A percentile compares a stretch with the other conserved stretches of the same genome.
phyloP scores from a whole-genome alignment of 306 rosid species.

The Crataegus laevigata region DNA sequence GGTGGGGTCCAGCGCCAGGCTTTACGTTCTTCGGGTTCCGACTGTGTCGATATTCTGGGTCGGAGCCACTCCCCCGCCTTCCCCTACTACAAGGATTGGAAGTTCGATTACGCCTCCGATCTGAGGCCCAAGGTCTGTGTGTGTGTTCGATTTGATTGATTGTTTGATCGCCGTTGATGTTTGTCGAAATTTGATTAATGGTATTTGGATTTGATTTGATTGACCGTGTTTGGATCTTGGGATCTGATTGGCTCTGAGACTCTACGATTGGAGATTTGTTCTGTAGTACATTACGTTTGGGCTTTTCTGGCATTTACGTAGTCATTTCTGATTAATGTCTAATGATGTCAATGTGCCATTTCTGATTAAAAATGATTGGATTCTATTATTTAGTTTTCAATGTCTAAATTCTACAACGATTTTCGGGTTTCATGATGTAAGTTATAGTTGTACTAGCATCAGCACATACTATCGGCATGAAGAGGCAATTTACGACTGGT shows the following conservation, averaged over 20 bases:
- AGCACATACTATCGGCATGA: not conserved
- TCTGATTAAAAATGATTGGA: not conserved
- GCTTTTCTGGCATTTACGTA: not conserved
- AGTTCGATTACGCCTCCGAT: slow-evolving; percentile 44
- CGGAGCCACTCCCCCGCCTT: slow-evolving; percentile 46
- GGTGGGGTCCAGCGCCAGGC: slow-evolving; percentile 12
- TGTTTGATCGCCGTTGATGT: not conserved
- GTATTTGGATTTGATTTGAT: not conserved
- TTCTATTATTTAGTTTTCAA: not conserved
- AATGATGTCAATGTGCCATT: not conserved
- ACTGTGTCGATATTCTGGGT: slow-evolving; percentile 45
- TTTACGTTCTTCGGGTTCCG: slow-evolving; percentile 32
- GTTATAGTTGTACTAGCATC: not conserved
- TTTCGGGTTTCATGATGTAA: not conserved
- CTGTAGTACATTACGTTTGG: not conserved
- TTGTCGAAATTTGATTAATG: not conserved
- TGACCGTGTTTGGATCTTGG: slow-evolving; percentile 6
- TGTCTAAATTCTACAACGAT: not conserved
- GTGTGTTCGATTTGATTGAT: not conserved
- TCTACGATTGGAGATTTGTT: no score
- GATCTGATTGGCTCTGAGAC: slow-evolving; percentile 18
- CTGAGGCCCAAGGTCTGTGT: slow-evolving; percentile 64
- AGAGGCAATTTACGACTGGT: not conserved
- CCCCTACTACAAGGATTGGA: slow-evolving; percentile 70
- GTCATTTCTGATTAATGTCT: not conserved